Conservation (phyloP, 169 alveolate genomes). For the Perkinsus chesapeaki region DNA sequence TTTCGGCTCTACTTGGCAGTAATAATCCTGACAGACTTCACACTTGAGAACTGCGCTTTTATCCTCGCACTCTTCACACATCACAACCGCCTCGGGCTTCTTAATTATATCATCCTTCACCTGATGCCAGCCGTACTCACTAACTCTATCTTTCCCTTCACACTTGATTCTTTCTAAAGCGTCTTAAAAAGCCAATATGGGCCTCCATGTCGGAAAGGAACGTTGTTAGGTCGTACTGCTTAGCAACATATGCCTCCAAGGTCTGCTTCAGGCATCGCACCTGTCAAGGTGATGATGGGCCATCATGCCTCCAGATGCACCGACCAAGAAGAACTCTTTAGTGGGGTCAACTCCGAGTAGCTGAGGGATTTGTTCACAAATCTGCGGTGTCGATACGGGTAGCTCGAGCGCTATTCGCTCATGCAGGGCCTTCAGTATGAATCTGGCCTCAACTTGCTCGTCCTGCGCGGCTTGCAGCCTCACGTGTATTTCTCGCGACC, state of each 20-base stretch:
- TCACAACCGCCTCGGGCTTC: slow-evolving; percentile 12
- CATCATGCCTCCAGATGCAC: neutral
- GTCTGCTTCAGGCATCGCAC: slow-evolving; percentile 10
- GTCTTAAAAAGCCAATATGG: neutral
- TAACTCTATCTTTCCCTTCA: neutral
- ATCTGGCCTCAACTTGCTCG: neutral
- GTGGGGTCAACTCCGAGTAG: neutral
- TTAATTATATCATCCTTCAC: slow-evolving; percentile 1
- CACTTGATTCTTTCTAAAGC: neutral
- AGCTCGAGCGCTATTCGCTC: neutral
- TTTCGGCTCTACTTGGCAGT: neutral
- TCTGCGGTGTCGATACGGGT: neutral
- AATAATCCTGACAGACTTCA: slow-evolving; percentile 32
- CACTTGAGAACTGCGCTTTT: slow-evolving; percentile 34
- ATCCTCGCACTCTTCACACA: slow-evolving; percentile 37
- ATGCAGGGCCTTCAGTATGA: neutral
- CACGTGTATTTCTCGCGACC: neutral
- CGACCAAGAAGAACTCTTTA: neutral
- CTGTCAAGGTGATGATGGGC: neutral
- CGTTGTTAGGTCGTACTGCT: neutral
- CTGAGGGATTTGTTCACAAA: neutral
- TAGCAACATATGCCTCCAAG: slow-evolving; percentile 3
- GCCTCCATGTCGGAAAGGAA: neutral
- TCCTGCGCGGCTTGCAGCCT: neutral
- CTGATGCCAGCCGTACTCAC: neutral